phyloP scores from a whole-genome alignment of 192 early-diverging fungal species.

The Coemansia sp. region DNA sequence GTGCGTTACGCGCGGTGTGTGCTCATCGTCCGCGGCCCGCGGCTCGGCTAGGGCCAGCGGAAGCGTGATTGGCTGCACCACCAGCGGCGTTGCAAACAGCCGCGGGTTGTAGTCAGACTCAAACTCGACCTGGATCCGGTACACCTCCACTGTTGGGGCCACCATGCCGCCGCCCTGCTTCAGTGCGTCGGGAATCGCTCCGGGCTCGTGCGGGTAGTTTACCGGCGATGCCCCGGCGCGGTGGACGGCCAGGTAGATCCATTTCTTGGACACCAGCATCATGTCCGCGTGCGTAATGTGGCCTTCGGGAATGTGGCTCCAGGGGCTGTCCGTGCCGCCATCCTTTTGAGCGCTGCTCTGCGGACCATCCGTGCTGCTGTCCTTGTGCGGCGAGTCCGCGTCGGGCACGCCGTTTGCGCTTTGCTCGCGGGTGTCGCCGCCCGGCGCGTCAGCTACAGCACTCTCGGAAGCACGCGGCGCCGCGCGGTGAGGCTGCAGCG shows the following conservation, averaged over 20 bases:
- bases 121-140: constrained; percentile 52
- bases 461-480: background rate
- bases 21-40: background rate
- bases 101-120: constrained; percentile 51
- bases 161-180: constrained; percentile 24
- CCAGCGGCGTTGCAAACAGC: constrained; percentile 49
- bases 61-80: constrained; percentile 37
- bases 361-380: background rate
- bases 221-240: constrained; percentile 38
- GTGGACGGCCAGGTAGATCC: constrained; percentile 47
- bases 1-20: constrained; percentile 30
- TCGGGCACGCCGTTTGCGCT: background rate
- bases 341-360: background rate
- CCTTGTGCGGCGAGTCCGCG: background rate
- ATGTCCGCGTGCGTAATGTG: constrained; percentile 50
- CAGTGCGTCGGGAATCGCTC: constrained; percentile 25
- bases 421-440: background rate
- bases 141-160: constrained; percentile 46
- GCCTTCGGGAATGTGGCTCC: constrained; percentile 48
- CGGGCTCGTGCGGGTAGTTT: constrained; percentile 41
- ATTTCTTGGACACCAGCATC: constrained; percentile 53
- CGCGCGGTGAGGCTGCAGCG: constrained; percentile 25
- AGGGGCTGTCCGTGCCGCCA: constrained; percentile 23
- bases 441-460: background rate
- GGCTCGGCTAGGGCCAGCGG: constrained; percentile 8